Evolutionary conservation across 1,284 basidiomycete genomes (phyloP).

Genomic region (Coniferiporia sulphurascens): DNA sequence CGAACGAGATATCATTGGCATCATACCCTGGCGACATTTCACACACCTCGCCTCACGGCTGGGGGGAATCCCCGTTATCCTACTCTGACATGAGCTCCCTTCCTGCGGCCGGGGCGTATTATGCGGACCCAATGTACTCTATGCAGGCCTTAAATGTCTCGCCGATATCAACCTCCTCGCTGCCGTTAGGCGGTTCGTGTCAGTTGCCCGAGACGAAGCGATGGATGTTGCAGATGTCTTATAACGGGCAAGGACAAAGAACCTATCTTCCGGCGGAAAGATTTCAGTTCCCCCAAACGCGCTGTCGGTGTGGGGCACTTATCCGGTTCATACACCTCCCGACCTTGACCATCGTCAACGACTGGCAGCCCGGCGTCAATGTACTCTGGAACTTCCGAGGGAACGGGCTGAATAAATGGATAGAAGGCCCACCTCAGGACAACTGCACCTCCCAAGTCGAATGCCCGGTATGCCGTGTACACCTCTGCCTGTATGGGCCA

Average conservation of each 20-base stretch:
- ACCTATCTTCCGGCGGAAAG: neutral
- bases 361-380: neutral
- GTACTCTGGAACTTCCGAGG: constrained; percentile 12
- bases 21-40: neutral
- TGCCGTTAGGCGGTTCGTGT: neutral
- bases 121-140: neutral
- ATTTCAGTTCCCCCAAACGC: constrained; percentile 1
- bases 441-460: neutral
- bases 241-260: neutral
- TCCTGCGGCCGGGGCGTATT: too few relatives aligned
- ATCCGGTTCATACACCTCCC: constrained; percentile 7
- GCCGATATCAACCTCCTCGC: neutral
- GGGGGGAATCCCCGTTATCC: neutral
- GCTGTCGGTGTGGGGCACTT: constrained; percentile 1
- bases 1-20: neutral
- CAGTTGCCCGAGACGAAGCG: neutral
- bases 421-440: neutral
- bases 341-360: neutral
- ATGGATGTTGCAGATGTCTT: neutral
- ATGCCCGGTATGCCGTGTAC: constrained; percentile 2
- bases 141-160: neutral
- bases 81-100: neutral
- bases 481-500: constrained; percentile 1
- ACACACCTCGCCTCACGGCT: too few relatives aligned
- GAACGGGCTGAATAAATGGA: neutral